Percentiles rank a stretch among this genome's conserved stretches.
phyloP scores from a whole-genome alignment of 2,329 filamentous ascomycete species.

The Knufia fluminis region DNA sequence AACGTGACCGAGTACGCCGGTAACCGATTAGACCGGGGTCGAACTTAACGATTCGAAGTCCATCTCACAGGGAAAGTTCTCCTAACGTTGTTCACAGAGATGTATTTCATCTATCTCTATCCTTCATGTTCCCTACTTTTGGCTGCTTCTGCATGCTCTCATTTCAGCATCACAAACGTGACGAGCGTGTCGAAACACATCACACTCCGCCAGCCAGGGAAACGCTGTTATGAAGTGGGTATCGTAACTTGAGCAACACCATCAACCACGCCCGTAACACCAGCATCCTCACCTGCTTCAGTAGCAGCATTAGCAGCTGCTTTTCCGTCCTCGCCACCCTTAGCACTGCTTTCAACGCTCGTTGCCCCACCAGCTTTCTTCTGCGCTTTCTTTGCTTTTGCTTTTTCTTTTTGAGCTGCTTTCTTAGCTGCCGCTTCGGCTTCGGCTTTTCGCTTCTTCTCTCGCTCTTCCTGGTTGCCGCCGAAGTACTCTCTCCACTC shows the following conservation, averaged over 20 bases:
- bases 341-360: conserved; percentile 27
- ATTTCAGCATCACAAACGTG: no score
- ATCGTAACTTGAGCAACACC: conserved; percentile 35
- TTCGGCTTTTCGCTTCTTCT: conserved; percentile 59
- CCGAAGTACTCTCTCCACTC: conserved; percentile 74
- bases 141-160: no score
- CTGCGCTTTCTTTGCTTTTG: conserved; percentile 25
- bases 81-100: no score
- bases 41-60: no score
- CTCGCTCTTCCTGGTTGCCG: conserved; percentile 55
- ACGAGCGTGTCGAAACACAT: no score
- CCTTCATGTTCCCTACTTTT: no score
- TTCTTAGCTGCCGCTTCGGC: conserved; percentile 30
- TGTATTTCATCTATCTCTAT: no score
- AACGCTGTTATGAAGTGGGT: conserved; percentile 28
- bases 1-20: no score
- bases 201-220: no score
- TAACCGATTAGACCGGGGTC: no score
- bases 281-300: conserved; percentile 27
- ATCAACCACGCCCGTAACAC: conserved; percentile 33
- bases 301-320: conserved; percentile 29
- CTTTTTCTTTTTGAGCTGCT: conserved; percentile 29
- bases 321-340: conserved; percentile 20
- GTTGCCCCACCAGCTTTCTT: conserved; percentile 12
- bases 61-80: no score